Percentiles rank a stretch among this genome's conserved stretches.
These are phyloP conservation scores for Hemileccinum rubropunctum DNA, from an alignment of 768 basidiomycete species.

Conservation along the genomic window DNA sequence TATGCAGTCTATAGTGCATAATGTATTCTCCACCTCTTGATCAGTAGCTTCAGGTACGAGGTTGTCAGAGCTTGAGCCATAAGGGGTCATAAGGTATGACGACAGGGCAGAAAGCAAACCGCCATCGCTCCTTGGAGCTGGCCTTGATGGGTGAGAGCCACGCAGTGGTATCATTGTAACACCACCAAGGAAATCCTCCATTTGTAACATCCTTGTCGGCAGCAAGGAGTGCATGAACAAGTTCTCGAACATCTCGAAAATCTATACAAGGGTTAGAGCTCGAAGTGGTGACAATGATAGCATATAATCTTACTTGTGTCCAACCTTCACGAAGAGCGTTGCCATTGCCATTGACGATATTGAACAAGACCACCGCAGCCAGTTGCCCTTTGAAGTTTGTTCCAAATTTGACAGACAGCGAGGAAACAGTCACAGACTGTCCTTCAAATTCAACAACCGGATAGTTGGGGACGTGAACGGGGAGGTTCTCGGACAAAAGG, in stretches of 20 bases:
- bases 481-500: conserved; percentile 71
- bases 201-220: conserved; percentile 87
- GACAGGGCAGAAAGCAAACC: conserved; percentile 92
- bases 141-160: conserved; percentile 62
- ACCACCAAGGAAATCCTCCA: conserved; percentile 98
- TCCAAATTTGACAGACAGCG: conserved; percentile 89
- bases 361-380: conserved; percentile 95
- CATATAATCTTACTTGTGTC: conserved; percentile 61
- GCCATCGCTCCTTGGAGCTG: conserved; percentile 71
- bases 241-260: conserved; percentile 98
- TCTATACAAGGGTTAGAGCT: conserved; percentile 42
- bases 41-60: conserved; percentile 87
- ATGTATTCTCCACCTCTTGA: conserved; percentile 87
- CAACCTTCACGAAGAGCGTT: conserved; percentile 93
- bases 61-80: conserved; percentile 69
- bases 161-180: conserved; percentile 89
- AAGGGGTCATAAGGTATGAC: conserved; percentile 95
- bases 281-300: neutral
- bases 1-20: conserved; percentile 94
- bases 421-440: conserved; percentile 86
- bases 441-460: conserved; percentile 89
- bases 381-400: conserved; percentile 94
- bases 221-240: conserved; percentile 92
- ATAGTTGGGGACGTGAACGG: conserved; percentile 74
- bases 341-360: conserved; percentile 95